Percentiles rank a stretch among this genome's conserved stretches.
Evolutionary conservation across 352 stramenopile species (phyloP).

Genomic region (Phytophthora aleatoria): DNA sequence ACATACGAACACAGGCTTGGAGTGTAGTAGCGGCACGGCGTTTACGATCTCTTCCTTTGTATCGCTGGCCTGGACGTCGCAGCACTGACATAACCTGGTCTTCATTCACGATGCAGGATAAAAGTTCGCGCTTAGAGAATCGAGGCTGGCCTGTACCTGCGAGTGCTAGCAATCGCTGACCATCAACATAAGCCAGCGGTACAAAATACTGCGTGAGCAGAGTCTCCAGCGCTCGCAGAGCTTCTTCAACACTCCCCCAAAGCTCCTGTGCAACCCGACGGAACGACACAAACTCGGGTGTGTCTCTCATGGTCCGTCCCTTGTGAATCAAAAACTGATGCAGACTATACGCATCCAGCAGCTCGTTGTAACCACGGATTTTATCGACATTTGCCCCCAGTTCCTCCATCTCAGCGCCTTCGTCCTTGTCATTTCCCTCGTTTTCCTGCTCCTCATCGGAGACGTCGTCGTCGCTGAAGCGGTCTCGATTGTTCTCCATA

Average conservation of each 20-base stretch:
- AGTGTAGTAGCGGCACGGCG: conserved; percentile 69
- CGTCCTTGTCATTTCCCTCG: conserved; percentile 27
- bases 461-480: conserved; percentile 20
- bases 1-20: conserved; percentile 78
- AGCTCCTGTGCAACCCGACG: conserved; percentile 73
- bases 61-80: conserved; percentile 73
- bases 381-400: conserved; percentile 77
- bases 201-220: conserved; percentile 86
- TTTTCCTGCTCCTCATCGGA: conserved; percentile 21
- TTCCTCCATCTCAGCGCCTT: conserved; percentile 59
- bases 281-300: conserved; percentile 89
- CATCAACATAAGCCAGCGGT: conserved; percentile 86
- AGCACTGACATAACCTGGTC: conserved; percentile 80
- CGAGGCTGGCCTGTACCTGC: conserved; percentile 61
- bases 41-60: conserved; percentile 74
- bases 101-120: conserved; percentile 87
- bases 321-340: conserved; percentile 92
- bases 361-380: conserved; percentile 81
- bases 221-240: conserved; percentile 72
- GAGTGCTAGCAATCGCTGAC: conserved; percentile 74
- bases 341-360: conserved; percentile 79
- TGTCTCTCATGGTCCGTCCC: conserved; percentile 75
- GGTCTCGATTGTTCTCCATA: conserved; percentile 8
- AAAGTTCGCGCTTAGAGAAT: conserved; percentile 65
- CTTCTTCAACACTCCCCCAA: conserved; percentile 82